These are phyloP conservation scores for Nymphaea colorata DNA, from an alignment of 164 flowering plant genomes.

Conservation along the genomic window DNA sequence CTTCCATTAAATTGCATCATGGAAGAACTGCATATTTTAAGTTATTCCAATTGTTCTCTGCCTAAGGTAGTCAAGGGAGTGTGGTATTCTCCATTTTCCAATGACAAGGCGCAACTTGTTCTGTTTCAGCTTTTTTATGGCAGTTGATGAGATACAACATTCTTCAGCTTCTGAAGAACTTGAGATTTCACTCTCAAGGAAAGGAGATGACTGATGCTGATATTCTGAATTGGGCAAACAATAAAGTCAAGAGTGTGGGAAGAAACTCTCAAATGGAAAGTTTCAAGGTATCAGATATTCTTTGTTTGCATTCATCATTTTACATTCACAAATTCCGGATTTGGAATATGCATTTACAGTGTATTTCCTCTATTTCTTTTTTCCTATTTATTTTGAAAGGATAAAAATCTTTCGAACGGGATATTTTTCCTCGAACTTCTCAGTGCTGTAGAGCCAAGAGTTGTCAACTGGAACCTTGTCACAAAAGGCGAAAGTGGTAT, in stretches of 20 bases:
- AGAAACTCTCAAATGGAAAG: constrained; percentile 68
- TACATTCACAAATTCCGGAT: background rate
- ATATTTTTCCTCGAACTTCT: constrained; percentile 90
- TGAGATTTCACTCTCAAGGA: constrained; percentile 63
- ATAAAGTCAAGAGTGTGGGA: constrained; percentile 56
- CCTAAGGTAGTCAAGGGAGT: no score
- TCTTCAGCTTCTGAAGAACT: constrained; percentile 79
- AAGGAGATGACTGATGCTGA: constrained; percentile 78
- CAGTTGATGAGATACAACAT: constrained; percentile 85
- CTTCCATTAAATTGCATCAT: no score
- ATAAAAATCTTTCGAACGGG: constrained; percentile 66
- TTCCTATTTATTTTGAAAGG: constrained; percentile 27
- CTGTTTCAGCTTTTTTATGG: constrained; percentile 79
- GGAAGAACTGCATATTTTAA: no score
- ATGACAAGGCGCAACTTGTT: no score
- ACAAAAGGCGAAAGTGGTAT: constrained; percentile 79
- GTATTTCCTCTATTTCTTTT: background rate
- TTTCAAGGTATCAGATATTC: constrained; percentile 46
- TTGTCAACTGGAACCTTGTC: constrained; percentile 87
- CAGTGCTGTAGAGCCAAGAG: constrained; percentile 82
- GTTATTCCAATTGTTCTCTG: no score
- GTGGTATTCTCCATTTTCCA: no score
- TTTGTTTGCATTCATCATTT: background rate
- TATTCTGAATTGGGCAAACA: constrained; percentile 77
- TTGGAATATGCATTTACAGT: background rate